Evolutionary conservation across 2,329 filamentous ascomycete species (phyloP).

Genomic region (Apiospora malaysiana): DNA sequence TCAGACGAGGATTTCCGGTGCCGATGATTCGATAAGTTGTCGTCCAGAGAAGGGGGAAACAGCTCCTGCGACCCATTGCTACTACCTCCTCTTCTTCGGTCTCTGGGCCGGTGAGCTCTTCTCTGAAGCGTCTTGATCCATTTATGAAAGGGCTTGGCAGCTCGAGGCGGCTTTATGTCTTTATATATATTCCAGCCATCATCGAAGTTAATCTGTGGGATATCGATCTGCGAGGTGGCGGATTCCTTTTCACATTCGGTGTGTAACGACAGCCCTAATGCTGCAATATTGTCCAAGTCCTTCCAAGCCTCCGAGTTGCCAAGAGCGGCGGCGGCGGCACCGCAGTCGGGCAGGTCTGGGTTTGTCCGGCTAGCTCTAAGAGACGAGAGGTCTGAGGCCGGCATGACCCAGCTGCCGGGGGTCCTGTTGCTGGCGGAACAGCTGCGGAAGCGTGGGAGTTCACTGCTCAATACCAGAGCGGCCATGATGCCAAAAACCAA

Average conservation of each 20-base stretch:
- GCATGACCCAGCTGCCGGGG: slow-evolving; percentile 47
- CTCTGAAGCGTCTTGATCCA: slow-evolving; percentile 76
- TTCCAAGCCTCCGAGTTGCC: slow-evolving; percentile 43
- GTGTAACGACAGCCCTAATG: slow-evolving; percentile 45
- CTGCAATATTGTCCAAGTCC: slow-evolving; percentile 48
- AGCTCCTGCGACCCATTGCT: slow-evolving; percentile 27
- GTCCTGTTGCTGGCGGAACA: slow-evolving; percentile 46
- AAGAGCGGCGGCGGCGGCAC: slow-evolving; percentile 40
- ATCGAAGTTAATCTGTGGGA: slow-evolving; percentile 38
- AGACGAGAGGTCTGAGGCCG: slow-evolving; percentile 36
- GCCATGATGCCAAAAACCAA: slow-evolving; percentile 39
- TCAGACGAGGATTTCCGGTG: slow-evolving; percentile 69
- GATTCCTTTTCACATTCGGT: slow-evolving; percentile 36
- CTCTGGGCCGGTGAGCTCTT: slow-evolving; percentile 53
- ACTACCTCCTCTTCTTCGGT: slow-evolving; percentile 28
- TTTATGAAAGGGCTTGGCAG: slow-evolving; percentile 63
- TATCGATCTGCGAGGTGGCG: slow-evolving; percentile 26
- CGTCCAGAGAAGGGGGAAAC: slow-evolving; percentile 41
- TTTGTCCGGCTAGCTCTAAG: slow-evolving; percentile 36
- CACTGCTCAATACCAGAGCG: slow-evolving; percentile 33
- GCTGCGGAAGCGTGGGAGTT: slow-evolving; percentile 42
- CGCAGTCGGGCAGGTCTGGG: slow-evolving; percentile 38
- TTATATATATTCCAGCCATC: slow-evolving; percentile 27
- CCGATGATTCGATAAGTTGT: slow-evolving; percentile 38
- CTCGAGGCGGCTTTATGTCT: slow-evolving; percentile 20